Evolutionary conservation across 768 basidiomycete genomes (phyloP).

Genomic region (Pleurotus pulmonarius): DNA sequence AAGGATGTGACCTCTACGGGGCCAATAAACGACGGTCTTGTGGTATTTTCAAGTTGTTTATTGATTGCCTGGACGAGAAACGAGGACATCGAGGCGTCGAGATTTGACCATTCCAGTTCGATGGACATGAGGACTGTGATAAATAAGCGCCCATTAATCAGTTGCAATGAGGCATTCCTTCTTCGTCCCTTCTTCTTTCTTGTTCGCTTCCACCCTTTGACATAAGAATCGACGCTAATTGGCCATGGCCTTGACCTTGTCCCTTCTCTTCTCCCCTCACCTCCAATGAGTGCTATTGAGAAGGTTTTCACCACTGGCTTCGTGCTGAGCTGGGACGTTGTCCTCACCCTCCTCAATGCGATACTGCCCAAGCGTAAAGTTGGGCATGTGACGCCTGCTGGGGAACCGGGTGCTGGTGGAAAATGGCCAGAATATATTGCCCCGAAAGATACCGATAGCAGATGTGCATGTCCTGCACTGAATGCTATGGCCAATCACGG

Average conservation of each 20-base stretch:
- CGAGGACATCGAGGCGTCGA: constrained; percentile 68
- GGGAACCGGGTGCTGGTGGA: constrained; percentile 54
- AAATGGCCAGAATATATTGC: constrained; percentile 66
- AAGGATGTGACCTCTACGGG: constrained; percentile 84
- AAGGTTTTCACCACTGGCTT: background rate
- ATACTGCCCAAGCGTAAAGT: constrained; percentile 43
- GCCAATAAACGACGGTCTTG: constrained; percentile 92
- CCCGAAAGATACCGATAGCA: constrained; percentile 60
- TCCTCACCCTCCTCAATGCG: constrained; percentile 48
- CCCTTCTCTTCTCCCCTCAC: background rate
- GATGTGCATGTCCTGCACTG: constrained; percentile 70
- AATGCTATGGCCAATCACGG: constrained; percentile 87
- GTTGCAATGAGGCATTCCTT: background rate
- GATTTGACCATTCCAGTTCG: constrained; percentile 89
- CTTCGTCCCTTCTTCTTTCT: background rate
- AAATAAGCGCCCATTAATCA: background rate
- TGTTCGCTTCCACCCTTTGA: background rate
- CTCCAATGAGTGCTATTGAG: background rate
- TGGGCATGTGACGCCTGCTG: constrained; percentile 54
- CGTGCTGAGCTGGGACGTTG: constrained; percentile 48
- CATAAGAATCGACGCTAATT: too few species aligned
- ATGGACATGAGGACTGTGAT: constrained; percentile 65
- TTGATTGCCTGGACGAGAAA: constrained; percentile 76
- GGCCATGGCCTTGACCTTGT: background rate
- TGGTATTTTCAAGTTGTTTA: constrained; percentile 62